phyloP scores from a whole-genome alignment of 2,329 filamentous ascomycete species.

The Stachybotrys chartarum region DNA sequence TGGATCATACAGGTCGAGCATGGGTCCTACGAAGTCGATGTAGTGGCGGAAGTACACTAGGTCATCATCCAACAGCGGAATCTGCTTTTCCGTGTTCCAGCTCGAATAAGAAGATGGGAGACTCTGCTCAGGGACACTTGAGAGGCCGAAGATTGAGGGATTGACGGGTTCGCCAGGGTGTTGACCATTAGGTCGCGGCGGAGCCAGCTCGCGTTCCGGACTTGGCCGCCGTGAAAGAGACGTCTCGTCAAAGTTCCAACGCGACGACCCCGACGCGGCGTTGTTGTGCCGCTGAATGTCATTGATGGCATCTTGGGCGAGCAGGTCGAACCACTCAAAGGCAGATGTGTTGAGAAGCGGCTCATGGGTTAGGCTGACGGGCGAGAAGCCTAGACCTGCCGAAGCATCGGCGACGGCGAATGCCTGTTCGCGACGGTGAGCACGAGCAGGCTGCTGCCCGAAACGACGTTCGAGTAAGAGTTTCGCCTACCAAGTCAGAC shows the following conservation, averaged over 20 bases:
- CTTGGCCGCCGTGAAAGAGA: neutral
- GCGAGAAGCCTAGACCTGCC: neutral
- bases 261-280: neutral
- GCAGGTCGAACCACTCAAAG: neutral
- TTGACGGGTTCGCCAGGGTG: neutral
- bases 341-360: neutral
- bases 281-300: slow-evolving; percentile 1
- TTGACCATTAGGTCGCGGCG: neutral
- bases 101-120: neutral
- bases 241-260: slow-evolving; percentile 1
- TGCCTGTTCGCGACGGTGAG: neutral
- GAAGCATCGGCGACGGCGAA: neutral
- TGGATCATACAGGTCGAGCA: slow-evolving; percentile 9
- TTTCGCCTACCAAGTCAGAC: neutral
- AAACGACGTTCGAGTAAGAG: neutral
- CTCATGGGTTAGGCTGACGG: neutral
- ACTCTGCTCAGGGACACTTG: neutral
- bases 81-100: neutral
- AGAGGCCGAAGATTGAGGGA: neutral
- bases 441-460: neutral
- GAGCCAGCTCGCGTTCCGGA: neutral
- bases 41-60: slow-evolving; percentile 6
- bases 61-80: neutral
- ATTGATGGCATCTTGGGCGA: neutral
- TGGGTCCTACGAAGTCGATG: slow-evolving; percentile 6